phyloP scores from a whole-genome alignment of 805 yeast species.

The Candida fluviatilis region DNA sequence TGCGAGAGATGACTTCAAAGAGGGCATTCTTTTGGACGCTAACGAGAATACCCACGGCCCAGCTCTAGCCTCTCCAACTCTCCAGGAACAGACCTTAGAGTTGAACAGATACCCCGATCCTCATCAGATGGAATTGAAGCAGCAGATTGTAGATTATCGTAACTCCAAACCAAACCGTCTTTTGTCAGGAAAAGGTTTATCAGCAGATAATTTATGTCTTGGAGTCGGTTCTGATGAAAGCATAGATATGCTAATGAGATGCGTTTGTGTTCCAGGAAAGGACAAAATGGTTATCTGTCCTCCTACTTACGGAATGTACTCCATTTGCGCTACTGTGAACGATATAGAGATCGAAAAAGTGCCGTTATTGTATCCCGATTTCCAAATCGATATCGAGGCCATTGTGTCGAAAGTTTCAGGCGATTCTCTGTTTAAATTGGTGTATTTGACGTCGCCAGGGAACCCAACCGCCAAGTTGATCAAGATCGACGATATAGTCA shows the following conservation, averaged over 20 bases:
- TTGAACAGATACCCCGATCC: slow-evolving; percentile 97
- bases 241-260: slow-evolving; percentile 82
- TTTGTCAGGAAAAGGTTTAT: slow-evolving; percentile 24
- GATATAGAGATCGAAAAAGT: slow-evolving; percentile 77
- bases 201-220: slow-evolving; percentile 71
- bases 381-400: slow-evolving; percentile 52
- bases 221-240: slow-evolving; percentile 99
- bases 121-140: slow-evolving; percentile 76
- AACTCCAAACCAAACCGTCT: slow-evolving; percentile 43
- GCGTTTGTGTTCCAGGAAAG: slow-evolving; percentile 74
- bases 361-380: slow-evolving; percentile 53
- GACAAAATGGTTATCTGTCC: slow-evolving; percentile 86
- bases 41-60: slow-evolving; percentile 96
- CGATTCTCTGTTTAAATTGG: slow-evolving; percentile 66
- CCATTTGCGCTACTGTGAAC: slow-evolving; percentile 84
- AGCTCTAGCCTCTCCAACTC: slow-evolving; percentile 45
- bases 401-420: slow-evolving; percentile 47
- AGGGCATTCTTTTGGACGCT: slow-evolving; percentile 87
- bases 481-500: slow-evolving; percentile 29
- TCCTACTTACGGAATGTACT: slow-evolving; percentile 97
- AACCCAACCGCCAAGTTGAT: slow-evolving; percentile 85
- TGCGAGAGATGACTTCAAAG: slow-evolving; percentile 92
- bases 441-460: slow-evolving; percentile 92
- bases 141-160: slow-evolving; percentile 66
- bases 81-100: slow-evolving; percentile 46